Percentiles rank a stretch among this genome's conserved stretches.
Conservation (phyloP, 2,329 filamentous ascomycete genomes). For the Penicillium hordei region DNA sequence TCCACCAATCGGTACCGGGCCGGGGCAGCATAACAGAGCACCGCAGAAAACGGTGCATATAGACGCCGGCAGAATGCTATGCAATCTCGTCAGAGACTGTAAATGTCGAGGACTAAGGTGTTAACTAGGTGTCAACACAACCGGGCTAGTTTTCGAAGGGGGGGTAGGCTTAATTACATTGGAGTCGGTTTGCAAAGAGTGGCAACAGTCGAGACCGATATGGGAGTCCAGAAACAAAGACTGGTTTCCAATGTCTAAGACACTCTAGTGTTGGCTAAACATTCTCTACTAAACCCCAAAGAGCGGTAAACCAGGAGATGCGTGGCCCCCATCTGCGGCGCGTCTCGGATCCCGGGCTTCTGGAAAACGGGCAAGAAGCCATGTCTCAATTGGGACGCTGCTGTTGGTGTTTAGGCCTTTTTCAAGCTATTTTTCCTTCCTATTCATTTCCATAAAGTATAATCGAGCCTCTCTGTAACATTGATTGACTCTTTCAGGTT, state of each 20-base stretch:
- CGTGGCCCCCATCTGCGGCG: constrained; percentile 10
- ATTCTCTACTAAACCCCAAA: constrained; percentile 11
- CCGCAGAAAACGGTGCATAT: constrained; percentile 16
- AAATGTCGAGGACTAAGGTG: constrained; percentile 6
- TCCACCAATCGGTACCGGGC: constrained; percentile 7
- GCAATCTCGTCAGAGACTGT: constrained; percentile 1
- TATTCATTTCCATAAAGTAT: neutral
- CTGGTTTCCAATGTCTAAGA: constrained; percentile 25
- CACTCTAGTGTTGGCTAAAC: constrained; percentile 6
- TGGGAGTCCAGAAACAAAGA: constrained; percentile 9
- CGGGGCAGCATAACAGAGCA: constrained; percentile 2
- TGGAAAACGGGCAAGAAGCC: constrained; percentile 16
- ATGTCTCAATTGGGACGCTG: constrained; percentile 20
- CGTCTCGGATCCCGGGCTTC: constrained; percentile 11
- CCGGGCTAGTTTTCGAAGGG: constrained; percentile 7
- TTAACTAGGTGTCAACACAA: neutral
- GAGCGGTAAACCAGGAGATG: constrained; percentile 21
- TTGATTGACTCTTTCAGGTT: neutral
- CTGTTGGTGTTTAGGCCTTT: constrained; percentile 17
- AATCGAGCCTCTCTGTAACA: neutral
- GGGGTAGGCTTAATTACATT: neutral
- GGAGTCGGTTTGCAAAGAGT: constrained; percentile 5
- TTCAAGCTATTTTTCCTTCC: neutral
- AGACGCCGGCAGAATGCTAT: constrained; percentile 4
- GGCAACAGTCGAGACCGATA: constrained; percentile 10